phyloP scores from a whole-genome alignment of 441 rosid species.

The Pelargonium fulgidum region DNA sequence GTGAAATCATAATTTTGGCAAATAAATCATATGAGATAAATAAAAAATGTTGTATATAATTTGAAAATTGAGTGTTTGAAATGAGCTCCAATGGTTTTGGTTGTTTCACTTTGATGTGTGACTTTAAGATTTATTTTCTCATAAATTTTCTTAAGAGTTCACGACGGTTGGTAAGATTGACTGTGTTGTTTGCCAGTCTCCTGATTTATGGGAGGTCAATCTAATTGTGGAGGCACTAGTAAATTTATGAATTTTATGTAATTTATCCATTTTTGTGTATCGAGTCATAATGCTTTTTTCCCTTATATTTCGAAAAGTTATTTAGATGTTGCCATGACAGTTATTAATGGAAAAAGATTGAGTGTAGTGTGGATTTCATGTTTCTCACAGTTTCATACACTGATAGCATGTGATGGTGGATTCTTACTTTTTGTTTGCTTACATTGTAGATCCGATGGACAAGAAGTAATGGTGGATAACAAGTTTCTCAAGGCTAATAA shows the following conservation, averaged over 20 bases:
- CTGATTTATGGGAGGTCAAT: background rate
- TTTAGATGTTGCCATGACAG: background rate
- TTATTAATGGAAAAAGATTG: background rate
- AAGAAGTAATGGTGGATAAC: conserved; percentile 81
- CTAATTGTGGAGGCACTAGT: background rate
- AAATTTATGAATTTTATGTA: background rate
- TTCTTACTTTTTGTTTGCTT: background rate
- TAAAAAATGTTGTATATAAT: no score
- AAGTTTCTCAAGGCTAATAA: conserved; percentile 70
- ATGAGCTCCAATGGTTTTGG: no score
- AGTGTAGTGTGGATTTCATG: background rate
- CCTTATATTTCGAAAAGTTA: background rate
- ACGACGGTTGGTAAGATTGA: background rate
- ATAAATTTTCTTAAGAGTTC: no score
- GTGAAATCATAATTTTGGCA: no score
- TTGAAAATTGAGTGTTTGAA: no score
- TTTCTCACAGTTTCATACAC: background rate
- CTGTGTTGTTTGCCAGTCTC: background rate
- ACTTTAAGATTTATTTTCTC: no score
- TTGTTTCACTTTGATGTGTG: no score
- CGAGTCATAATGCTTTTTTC: background rate
- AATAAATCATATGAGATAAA: no score
- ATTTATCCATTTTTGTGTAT: background rate
- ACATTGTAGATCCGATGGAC: conserved; percentile 69
- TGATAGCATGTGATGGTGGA: background rate